phyloP scores from a whole-genome alignment of 2,329 filamentous ascomycete genomes.

The Colletotrichum godetiae region DNA sequence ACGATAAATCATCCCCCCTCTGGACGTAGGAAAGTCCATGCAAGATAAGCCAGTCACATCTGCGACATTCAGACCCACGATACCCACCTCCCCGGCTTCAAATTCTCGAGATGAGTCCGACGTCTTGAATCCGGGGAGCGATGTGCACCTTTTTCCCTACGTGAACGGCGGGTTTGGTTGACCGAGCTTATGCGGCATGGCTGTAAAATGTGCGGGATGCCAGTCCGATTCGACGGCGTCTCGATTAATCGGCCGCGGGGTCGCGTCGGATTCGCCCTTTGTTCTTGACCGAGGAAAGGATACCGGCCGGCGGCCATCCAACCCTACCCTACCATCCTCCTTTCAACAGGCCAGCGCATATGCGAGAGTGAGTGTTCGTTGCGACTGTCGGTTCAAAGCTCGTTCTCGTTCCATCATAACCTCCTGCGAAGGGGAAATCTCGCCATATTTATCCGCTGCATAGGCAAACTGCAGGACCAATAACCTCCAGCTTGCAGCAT shows the following conservation, averaged over 20 bases:
- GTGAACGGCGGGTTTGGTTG: background rate
- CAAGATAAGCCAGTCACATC: background rate
- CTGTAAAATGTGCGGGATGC: background rate
- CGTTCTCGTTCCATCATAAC: background rate
- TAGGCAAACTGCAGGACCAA: background rate
- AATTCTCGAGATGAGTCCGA: background rate
- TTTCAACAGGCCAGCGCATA: background rate
- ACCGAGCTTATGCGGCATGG: slow-evolving; percentile 2
- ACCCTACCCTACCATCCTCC: too few species aligned
- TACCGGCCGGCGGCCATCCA: background rate
- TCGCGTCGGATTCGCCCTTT: background rate
- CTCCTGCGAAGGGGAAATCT: background rate
- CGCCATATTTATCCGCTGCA: background rate
- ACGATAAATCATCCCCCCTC: background rate
- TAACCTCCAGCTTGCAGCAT: background rate
- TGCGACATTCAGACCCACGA: background rate
- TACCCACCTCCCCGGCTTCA: background rate
- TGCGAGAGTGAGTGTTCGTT: background rate
- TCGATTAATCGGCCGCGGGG: background rate
- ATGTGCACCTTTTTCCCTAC: background rate
- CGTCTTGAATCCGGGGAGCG: background rate
- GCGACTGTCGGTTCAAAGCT: background rate
- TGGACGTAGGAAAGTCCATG: background rate
- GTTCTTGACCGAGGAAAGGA: background rate
- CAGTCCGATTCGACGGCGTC: background rate